Evolutionary conservation across 306 rosid species (phyloP).

Genomic region (Vachellia collinsii): DNA sequence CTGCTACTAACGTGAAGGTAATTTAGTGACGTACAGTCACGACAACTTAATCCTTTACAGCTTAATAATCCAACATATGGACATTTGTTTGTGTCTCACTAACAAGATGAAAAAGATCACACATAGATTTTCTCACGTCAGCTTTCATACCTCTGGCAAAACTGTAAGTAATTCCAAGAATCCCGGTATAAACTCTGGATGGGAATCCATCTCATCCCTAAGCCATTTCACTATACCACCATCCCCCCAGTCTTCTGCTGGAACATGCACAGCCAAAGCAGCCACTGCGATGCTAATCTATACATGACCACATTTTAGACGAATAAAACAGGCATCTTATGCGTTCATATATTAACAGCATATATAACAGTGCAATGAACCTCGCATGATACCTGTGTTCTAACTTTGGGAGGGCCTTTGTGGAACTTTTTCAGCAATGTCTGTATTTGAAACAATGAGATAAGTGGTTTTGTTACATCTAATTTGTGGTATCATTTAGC

Average conservation of each 20-base stretch:
- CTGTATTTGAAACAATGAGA: constrained; percentile 62
- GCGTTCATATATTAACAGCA: constrained; percentile 23
- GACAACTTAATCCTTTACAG: not conserved
- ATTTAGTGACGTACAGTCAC: not conserved
- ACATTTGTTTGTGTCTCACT: not conserved
- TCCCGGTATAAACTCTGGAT: constrained; percentile 95
- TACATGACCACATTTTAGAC: constrained; percentile 44
- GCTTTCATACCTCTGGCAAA: constrained; percentile 83
- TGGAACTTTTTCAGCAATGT: constrained; percentile 86
- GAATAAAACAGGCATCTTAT: constrained; percentile 14
- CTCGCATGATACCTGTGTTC: constrained; percentile 81
- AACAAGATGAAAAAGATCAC: not conserved
- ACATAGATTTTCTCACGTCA: constrained; percentile 21
- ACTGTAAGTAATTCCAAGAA: constrained; percentile 97
- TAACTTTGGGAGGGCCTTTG: constrained; percentile 95
- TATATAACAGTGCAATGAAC: constrained; percentile 24
- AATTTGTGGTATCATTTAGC: not conserved
- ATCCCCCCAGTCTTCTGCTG: constrained; percentile 98
- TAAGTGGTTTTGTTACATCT: constrained; percentile 1
- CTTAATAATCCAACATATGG: constrained; percentile 14
- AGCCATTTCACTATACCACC: constrained; percentile 99
- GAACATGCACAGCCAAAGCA: constrained; percentile 98
- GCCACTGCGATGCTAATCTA: constrained; percentile 99
- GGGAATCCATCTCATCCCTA: constrained; percentile 92
- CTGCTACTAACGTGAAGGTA: constrained; percentile 13